A percentile compares a stretch with the other conserved stretches of the same genome.
These are phyloP conservation scores for Pseudocercospora cruenta DNA, from an alignment of 2,329 filamentous ascomycete species.

Conservation along the genomic window DNA sequence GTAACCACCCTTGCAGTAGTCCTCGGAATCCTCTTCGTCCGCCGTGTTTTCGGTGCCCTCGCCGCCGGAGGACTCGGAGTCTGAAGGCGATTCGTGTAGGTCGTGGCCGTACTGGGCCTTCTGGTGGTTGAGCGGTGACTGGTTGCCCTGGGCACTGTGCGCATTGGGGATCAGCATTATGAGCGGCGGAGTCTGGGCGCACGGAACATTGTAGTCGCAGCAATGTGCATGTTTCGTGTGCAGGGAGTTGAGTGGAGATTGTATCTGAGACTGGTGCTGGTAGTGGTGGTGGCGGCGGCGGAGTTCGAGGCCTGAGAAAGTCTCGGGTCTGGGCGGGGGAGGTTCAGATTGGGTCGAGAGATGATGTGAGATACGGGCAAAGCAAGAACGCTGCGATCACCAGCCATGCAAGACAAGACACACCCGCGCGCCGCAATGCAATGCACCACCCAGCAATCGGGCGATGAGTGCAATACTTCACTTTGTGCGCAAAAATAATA, in stretches of 20 bases:
- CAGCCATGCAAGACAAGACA: background rate
- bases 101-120: conserved; percentile 53
- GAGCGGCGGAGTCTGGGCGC: conserved; percentile 15
- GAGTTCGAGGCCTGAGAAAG: conserved; percentile 14
- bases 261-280: conserved; percentile 9
- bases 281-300: conserved; percentile 15
- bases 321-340: conserved; percentile 20
- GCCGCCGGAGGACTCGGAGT: conserved; percentile 66
- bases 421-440: background rate
- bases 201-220: conserved; percentile 19
- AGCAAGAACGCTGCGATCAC: conserved; percentile 3
- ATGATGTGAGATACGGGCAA: conserved; percentile 21
- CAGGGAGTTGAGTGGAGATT: background rate
- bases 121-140: conserved; percentile 36
- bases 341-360: background rate
- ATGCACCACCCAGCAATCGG: background rate
- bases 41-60: conserved; percentile 86
- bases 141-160: conserved; percentile 30
- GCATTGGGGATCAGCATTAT: conserved; percentile 32
- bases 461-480: background rate
- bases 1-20: conserved; percentile 99
- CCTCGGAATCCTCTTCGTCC: conserved; percentile 97
- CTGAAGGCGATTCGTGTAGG: conserved; percentile 73
- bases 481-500: background rate
- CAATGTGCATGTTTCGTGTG: conserved; percentile 17